Base-by-base conservation (phyloP, 768 basidiomycete genomes). In the Mycena indigotica region DNA sequence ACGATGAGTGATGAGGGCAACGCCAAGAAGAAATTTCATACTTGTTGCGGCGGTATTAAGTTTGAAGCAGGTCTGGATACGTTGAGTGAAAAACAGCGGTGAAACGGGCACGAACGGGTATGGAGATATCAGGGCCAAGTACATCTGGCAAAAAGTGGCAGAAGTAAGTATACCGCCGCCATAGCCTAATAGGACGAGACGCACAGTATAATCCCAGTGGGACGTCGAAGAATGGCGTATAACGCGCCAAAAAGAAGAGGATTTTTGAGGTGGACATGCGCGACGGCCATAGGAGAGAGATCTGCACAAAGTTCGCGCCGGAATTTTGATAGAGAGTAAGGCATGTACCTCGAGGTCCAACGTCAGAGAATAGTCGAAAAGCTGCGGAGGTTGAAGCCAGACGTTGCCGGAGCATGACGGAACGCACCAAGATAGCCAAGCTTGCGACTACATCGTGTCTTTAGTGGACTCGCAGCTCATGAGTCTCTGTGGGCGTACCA, bases 161-260 rank as follows among this genome's bases (percentile, higher is more conserved):
- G n/a, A 2, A 21, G 12, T 38, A 21, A 6, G 3, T n/a, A 13
- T 28, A 4, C 5, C 3, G 44, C 3, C 28, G n/a, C n/a, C n/a
- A n/a, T n/a, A n/a, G n/a, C 2, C 3, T 3, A 4, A 2, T 4
- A 12, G 13, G 8, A 21, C 16, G 53, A 17, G 23, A 49, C 54
- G 16, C 26, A 49, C 54, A 55, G 48, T 49, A 55, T 17, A 55
- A 25, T 2, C 45, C 54, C 16, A 55, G 23, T 8, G 54, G 54
- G 2, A 55, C 54, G 30, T 54, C 53, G 29, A 54, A 54, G 44
- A 54, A 54, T 26, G 54, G 45, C 4, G 54, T 48, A 48, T 55
- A 55, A 17, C 54, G 45, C 15, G 54, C 29, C 15, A 45, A n/a
- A 2, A 54, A 5, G 40, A 38, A 49, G 19, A 39, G 54, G 12